Evolutionary conservation across 495 filamentous ascomycete genomes (phyloP).

Genomic region (Glonium stellatum): DNA sequence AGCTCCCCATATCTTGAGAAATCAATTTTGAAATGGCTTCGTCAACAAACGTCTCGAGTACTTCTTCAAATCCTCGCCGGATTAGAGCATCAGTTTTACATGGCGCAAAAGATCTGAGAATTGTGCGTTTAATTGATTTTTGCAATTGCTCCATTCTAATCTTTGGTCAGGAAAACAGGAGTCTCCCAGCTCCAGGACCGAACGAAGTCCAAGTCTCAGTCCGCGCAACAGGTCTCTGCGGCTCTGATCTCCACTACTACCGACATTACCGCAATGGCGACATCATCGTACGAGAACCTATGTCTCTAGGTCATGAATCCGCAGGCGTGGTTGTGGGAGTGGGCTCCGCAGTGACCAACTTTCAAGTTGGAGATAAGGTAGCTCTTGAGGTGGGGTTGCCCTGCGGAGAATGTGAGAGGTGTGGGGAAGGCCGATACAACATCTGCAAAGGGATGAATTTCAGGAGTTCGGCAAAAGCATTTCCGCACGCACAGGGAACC

Average conservation of each 20-base stretch:
- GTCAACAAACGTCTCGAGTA: not conserved
- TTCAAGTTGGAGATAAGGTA: constrained; percentile 62
- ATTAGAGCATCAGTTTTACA: constrained; percentile 39
- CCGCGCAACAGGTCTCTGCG: constrained; percentile 57
- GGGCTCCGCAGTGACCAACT: constrained; percentile 39
- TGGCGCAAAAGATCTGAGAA: constrained; percentile 38
- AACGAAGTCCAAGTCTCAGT: constrained; percentile 53
- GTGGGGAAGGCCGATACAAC: constrained; percentile 67
- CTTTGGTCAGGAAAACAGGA: constrained; percentile 42
- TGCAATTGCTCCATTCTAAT: not conserved
- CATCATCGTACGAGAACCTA: constrained; percentile 55
- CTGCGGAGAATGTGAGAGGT: constrained; percentile 63
- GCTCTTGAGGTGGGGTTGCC: constrained; percentile 77
- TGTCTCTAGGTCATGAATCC: constrained; percentile 48
- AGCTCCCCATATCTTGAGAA: too few relatives aligned
- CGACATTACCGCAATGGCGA: constrained; percentile 59
- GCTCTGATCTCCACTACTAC: constrained; percentile 65
- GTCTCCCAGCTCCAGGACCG: constrained; percentile 39
- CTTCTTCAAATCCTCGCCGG: constrained; percentile 4
- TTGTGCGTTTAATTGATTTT: constrained; percentile 26
- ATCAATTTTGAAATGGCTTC: constrained; percentile 7
- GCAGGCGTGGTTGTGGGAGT: constrained; percentile 49
- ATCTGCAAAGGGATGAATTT: constrained; percentile 77
- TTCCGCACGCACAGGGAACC: constrained; percentile 76
- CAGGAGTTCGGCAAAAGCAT: constrained; percentile 67